Base-by-base conservation (phyloP, 257 asterid species). In the Jaltomata sinuosa region DNA sequence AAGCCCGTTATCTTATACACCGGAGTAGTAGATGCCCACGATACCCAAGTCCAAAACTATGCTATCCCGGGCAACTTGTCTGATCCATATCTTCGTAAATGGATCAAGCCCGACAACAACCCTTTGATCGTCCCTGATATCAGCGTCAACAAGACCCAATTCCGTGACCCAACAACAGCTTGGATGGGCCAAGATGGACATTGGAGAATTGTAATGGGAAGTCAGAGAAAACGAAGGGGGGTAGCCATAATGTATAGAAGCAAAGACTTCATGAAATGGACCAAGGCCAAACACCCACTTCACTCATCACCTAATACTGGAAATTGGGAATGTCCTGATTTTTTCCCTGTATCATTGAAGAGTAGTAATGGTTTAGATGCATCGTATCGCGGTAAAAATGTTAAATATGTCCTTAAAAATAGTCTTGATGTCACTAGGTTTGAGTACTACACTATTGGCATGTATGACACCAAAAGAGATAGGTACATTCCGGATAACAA, bases 141-240 rank as follows among this genome's bases (percentile, higher is more conserved):
- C 9, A 71, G 86, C 3, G 59, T 87, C n/a, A 89, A 89, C 85
- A 61, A 38, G 40, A 87, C 92, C 2, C 27, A 90, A 3, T 91
- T 90, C 64, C 94, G 93, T 10, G 94, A 91, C 85, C 94, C 94
- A 19, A 86, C 94, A 5, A 91, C 94, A 9, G 94, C 89, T 1
- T 90, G 94, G 94, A 3, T 85, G 47, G 93, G 91, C 2, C 52
- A 4, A 22, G 94, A 91, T 45, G 91, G 92, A 0, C 84, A 22
- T 27, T 91, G 94, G 93, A 82, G 89, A 31, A 87, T 85, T 16
- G 9, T 86, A 19, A 40, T 91, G 0, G 94, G 90, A 0, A 61
- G 92, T 67, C 38, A 71, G 69, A 72, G 85, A 6, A 83, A 59
- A 12, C 29, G 72, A 0, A 80, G 85, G 0, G 94, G 94, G 6